Base-by-base conservation (phyloP, 352 stramenopile species). In the Phytophthora aleatoria region DNA sequence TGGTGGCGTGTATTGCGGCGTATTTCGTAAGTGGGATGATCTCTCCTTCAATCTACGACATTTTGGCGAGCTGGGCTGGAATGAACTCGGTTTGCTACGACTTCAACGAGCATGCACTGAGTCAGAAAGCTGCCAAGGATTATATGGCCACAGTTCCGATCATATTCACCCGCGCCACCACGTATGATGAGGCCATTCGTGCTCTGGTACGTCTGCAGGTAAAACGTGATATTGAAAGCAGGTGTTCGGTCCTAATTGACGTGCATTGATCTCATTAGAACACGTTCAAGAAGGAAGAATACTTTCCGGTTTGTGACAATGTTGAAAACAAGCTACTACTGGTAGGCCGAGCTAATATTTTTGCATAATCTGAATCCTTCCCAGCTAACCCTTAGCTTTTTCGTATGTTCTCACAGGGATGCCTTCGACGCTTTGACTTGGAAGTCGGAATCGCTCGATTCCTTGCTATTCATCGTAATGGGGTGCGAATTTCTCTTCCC, bases 81-180 rank as follows among this genome's bases (percentile, higher is more conserved):
- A 73, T 96, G n/a, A 80, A 91, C 51, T 85, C 85, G 2, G 83
- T 93, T 20, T 94, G 84, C 72, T 91, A 91, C 64, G 84, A 94
- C 61, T 83, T 92, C 38, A 91, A 89, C 43, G 84, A 92, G 50
- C 77, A 89, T 35, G 65, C 93, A n/a, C 69, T 92, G 57, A 89
- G 71, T 36, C 75, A 90, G 10, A 87, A 87, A 53, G 65, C 69
- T 42, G 82, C 84, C 0, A 78, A 87, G 20, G 74, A 87, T 57
- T 77, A 91, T 56, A 91, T 94, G 84, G 67, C 45, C 5, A 76
- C 73, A 0, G 63, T 81, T 15, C 79, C 68, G 13, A 64, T 74
- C 4, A 68, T 89, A 56, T 89, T 93, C 61, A 93, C 83, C 3
- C 74, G 72, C 41, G 81, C 92, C 27, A 91, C 84, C 13, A 92